Evolutionary conservation across 2,329 filamentous ascomycete genomes (phyloP).

Genomic region (Fusarium chuoi): DNA sequence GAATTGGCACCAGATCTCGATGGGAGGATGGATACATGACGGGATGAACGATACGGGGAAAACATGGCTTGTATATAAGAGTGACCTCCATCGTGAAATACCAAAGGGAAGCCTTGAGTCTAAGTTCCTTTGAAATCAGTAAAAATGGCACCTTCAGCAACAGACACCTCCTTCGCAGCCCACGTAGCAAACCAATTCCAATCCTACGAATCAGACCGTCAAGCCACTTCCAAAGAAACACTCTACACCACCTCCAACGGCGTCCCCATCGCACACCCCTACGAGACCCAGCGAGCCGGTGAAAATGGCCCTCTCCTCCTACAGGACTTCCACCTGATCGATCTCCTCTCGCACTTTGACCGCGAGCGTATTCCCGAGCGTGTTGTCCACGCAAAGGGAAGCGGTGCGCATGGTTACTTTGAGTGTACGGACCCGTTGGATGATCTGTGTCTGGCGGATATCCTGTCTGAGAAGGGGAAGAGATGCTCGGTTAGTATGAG

Average conservation of each 20-base stretch:
- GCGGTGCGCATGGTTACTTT: conserved; percentile 65
- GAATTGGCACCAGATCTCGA: background rate
- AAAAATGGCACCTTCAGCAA: conserved; percentile 41
- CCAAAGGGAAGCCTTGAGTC: background rate
- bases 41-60: background rate
- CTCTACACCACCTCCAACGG: conserved; percentile 68
- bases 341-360: conserved; percentile 69
- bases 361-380: conserved; percentile 71
- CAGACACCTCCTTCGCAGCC: conserved; percentile 51
- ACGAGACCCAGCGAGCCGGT: conserved; percentile 65
- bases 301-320: conserved; percentile 68
- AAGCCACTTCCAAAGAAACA: conserved; percentile 51
- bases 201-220: conserved; percentile 54
- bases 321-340: conserved; percentile 70
- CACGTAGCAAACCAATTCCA: conserved; percentile 51
- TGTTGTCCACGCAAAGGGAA: conserved; percentile 69
- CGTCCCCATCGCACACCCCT: conserved; percentile 66
- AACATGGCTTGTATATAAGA: background rate
- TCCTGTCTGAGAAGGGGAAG: conserved; percentile 72
- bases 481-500: conserved; percentile 73
- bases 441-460: conserved; percentile 63
- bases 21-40: background rate
- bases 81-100: background rate
- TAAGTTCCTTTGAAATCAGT: background rate
- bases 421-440: conserved; percentile 59